Evolutionary conservation across 257 asterid species (phyloP).

Genomic region (Przewalskia tangutica): DNA sequence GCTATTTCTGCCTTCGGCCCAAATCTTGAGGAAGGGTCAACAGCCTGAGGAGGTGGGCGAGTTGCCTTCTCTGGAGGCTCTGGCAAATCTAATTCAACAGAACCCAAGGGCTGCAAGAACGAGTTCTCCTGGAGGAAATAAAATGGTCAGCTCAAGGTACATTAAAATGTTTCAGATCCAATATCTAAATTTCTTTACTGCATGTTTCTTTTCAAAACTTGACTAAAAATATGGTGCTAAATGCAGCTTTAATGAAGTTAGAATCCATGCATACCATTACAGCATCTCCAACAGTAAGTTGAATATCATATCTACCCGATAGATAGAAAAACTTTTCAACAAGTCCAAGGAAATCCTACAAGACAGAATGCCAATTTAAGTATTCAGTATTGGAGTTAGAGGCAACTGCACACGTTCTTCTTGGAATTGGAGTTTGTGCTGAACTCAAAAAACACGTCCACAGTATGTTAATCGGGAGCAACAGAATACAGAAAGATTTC

Average conservation of each 20-base stretch:
- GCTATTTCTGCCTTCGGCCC: conserved; percentile 86
- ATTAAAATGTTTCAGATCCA: background rate
- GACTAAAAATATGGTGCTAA: conserved; percentile 2
- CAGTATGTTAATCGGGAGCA: background rate
- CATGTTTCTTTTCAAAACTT: background rate
- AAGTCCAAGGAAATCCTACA: conserved; percentile 95
- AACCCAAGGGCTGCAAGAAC: conserved; percentile 67
- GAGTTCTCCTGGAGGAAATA: conserved; percentile 74
- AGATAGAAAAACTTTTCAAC: conserved; percentile 85
- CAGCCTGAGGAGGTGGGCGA: conserved; percentile 77
- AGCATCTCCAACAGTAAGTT: conserved; percentile 82
- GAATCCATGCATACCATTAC: conserved; percentile 55
- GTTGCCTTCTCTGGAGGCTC: conserved; percentile 87
- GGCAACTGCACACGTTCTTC: background rate
- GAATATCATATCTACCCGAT: conserved; percentile 78
- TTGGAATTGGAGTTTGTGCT: background rate
- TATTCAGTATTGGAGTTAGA: background rate
- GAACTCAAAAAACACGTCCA: background rate
- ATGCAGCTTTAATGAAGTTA: conserved; percentile 1
- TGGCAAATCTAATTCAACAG: conserved; percentile 75
- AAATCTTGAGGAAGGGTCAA: conserved; percentile 62
- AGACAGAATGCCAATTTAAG: conserved; percentile 16
- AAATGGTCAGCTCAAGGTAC: conserved; percentile 1
- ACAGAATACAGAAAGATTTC: conserved; percentile 7
- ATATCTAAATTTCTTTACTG: background rate